A percentile compares a stretch with the other conserved stretches of the same genome.
Evolutionary conservation across 176 grass and related monocot genomes (phyloP).

Genomic region (Rhynchospora pubera): DNA sequence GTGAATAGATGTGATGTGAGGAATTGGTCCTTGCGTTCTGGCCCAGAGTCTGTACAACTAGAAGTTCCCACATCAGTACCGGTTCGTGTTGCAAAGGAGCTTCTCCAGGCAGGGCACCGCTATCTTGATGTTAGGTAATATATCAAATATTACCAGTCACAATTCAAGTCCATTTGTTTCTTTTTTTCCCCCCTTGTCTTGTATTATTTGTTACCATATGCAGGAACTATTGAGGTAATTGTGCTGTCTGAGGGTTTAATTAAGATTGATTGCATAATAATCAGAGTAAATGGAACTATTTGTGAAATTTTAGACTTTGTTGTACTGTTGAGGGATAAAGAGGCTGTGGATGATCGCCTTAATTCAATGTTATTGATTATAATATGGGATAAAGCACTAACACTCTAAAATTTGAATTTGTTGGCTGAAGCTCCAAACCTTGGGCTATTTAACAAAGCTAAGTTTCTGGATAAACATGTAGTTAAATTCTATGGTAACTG

Average conservation of each 20-base stretch:
- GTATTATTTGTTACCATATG: background rate
- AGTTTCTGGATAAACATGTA: background rate
- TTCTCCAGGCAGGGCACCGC: slow-evolving; percentile 62
- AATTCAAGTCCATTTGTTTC: background rate
- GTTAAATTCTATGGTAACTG: background rate
- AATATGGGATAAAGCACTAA: background rate
- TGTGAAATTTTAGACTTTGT: background rate
- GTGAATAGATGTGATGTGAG: slow-evolving; percentile 23
- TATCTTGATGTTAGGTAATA: slow-evolving; percentile 90
- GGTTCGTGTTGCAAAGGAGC: slow-evolving; percentile 70
- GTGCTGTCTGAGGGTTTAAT: background rate
- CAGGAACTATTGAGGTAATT: background rate
- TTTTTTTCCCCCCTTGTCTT: background rate
- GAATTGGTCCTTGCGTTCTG: slow-evolving; percentile 15
- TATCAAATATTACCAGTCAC: background rate
- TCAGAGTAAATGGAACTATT: background rate
- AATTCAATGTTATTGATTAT: background rate
- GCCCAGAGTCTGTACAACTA: background rate
- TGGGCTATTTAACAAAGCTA: background rate
- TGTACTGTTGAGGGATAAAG: background rate
- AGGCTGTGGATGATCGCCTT: background rate
- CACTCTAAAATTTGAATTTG: background rate
- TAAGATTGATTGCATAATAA: background rate
- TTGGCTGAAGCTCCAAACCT: background rate
- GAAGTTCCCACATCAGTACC: slow-evolving; percentile 62